Conservation (phyloP, 2,329 filamentous ascomycete species). For the Gaeumannomyces tritici region DNA sequence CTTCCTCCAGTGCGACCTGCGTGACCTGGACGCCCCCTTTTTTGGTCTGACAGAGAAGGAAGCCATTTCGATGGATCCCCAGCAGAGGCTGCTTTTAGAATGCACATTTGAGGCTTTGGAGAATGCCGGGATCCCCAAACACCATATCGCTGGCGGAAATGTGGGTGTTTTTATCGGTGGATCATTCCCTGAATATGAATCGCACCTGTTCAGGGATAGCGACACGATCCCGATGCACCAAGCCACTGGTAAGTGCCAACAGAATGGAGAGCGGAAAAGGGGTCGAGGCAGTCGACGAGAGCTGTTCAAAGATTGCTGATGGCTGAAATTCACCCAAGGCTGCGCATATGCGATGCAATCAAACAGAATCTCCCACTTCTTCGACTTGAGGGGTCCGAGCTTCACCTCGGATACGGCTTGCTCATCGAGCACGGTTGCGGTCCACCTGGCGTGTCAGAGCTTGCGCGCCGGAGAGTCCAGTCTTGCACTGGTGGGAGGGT, state of each 20-base stretch:
- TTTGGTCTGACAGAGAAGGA: conserved; percentile 31
- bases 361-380: conserved; percentile 45
- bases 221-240: conserved; percentile 41
- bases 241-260: conserved; percentile 30
- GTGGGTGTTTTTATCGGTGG: conserved; percentile 41
- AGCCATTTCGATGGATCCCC: conserved; percentile 31
- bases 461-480: conserved; percentile 34
- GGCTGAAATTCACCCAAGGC: conserved; percentile 16
- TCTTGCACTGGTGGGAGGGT: conserved; percentile 36
- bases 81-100: conserved; percentile 40
- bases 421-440: conserved; percentile 38
- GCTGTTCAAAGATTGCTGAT: background rate
- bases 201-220: conserved; percentile 31
- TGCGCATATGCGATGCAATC: conserved; percentile 41
- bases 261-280: background rate
- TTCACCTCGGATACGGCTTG: conserved; percentile 43
- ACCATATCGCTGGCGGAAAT: conserved; percentile 32
- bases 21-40: conserved; percentile 40
- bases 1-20: conserved; percentile 35
- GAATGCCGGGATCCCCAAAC: conserved; percentile 38
- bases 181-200: conserved; percentile 37
- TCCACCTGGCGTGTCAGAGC: conserved; percentile 40
- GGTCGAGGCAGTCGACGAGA: background rate
- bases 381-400: conserved; percentile 42
- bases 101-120: conserved; percentile 44